Percentiles rank a stretch among this genome's conserved stretches.
Evolutionary conservation across 2,329 filamentous ascomycete genomes (phyloP).

Genomic region (Aspergillus fijiensis): DNA sequence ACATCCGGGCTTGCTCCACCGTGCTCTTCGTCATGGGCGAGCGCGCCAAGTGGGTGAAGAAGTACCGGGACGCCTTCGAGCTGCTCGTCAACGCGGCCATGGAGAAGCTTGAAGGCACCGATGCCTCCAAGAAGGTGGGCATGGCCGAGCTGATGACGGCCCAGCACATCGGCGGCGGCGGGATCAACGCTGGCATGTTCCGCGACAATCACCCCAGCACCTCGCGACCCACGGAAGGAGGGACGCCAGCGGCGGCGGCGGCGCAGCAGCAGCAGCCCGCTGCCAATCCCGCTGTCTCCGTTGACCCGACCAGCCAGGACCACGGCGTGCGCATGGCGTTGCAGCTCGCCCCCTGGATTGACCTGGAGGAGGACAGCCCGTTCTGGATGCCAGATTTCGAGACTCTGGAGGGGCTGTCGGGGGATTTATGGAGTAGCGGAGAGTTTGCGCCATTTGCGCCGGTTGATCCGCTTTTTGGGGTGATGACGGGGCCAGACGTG

Average conservation of each 20-base stretch:
- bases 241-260: background rate
- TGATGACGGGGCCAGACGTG: background rate
- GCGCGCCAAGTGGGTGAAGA: slow-evolving; percentile 49
- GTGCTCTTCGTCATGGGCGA: slow-evolving; percentile 54
- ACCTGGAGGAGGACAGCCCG: slow-evolving; percentile 35
- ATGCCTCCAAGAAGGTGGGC: slow-evolving; percentile 33
- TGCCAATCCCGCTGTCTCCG: slow-evolving; percentile 1
- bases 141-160: slow-evolving; percentile 45
- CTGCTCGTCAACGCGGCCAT: slow-evolving; percentile 49
- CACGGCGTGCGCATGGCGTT: slow-evolving; percentile 41
- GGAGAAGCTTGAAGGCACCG: slow-evolving; percentile 46
- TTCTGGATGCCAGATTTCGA: slow-evolving; percentile 45
- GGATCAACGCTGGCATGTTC: slow-evolving; percentile 14
- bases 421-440: slow-evolving; percentile 30
- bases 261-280: background rate
- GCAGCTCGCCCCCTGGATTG: slow-evolving; percentile 43
- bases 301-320: slow-evolving; percentile 27
- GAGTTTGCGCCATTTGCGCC: slow-evolving; percentile 32
- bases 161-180: slow-evolving; percentile 21
- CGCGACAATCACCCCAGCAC: slow-evolving; percentile 10
- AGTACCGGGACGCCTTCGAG: slow-evolving; percentile 51
- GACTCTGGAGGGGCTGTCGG: slow-evolving; percentile 33
- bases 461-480: slow-evolving; percentile 17
- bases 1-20: slow-evolving; percentile 51
- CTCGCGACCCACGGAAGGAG: background rate